Evolutionary conservation across 176 grass and related monocot species (phyloP).

Genomic region (Thalia dealbata): DNA sequence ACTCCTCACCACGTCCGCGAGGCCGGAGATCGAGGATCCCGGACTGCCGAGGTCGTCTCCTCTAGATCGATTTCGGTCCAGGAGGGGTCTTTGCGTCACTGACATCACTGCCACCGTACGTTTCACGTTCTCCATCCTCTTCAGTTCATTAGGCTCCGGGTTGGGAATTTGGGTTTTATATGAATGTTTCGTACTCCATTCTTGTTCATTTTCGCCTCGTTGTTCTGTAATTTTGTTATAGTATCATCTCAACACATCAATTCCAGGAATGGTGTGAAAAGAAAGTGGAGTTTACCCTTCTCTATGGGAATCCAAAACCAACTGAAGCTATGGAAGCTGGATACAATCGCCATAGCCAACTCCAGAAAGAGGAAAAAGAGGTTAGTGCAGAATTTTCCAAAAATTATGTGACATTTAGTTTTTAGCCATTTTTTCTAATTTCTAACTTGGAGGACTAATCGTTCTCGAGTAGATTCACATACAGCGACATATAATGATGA

Average conservation of each 20-base stretch:
- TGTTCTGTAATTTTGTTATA: neutral
- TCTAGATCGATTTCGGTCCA: slow-evolving; percentile 38
- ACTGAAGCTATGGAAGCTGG: slow-evolving; percentile 77
- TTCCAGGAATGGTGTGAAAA: slow-evolving; percentile 89
- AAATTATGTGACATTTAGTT: neutral
- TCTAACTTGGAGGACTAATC: too few species aligned
- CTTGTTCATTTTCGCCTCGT: neutral
- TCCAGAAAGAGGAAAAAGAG: slow-evolving; percentile 58
- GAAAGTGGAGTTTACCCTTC: slow-evolving; percentile 73
- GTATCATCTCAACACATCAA: neutral
- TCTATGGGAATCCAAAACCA: slow-evolving; percentile 44
- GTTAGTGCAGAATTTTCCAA: neutral
- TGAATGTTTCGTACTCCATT: neutral
- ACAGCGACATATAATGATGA: neutral
- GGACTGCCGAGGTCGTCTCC: slow-evolving; percentile 25
- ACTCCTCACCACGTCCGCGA: neutral
- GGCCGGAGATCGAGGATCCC: slow-evolving; percentile 59
- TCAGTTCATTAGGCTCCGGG: too few species aligned
- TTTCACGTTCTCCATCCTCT: neutral
- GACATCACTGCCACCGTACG: slow-evolving; percentile 75
- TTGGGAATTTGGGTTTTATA: too few species aligned
- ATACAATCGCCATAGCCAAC: slow-evolving; percentile 66
- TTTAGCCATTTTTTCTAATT: too few species aligned
- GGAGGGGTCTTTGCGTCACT: slow-evolving; percentile 51
- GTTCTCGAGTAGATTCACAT: too few species aligned